Conservation (phyloP, 768 basidiomycete species). For the Serpula lacrymans region DNA sequence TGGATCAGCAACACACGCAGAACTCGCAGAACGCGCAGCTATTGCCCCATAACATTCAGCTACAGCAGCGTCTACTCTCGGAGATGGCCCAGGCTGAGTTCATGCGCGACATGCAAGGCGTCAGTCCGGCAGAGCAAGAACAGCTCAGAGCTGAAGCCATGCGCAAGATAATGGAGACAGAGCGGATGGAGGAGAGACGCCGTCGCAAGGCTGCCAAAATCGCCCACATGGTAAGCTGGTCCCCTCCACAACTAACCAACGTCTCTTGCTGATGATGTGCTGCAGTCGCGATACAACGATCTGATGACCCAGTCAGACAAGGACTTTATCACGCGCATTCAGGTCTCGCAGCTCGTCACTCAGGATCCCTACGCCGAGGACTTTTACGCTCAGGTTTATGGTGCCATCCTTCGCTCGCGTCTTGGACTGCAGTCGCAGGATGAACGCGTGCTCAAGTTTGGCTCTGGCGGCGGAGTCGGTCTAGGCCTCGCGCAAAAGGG, state of each 20-base stretch:
- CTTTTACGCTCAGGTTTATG: conserved; percentile 97
- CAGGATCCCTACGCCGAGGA: conserved; percentile 97
- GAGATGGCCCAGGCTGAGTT: conserved; percentile 74
- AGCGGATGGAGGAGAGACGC: conserved; percentile 82
- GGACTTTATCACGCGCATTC: conserved; percentile 98
- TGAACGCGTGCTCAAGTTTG: conserved; percentile 82
- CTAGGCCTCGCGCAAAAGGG: conserved; percentile 73
- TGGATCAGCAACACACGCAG: conserved; percentile 30
- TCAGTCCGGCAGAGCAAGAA: conserved; percentile 62
- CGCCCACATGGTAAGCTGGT: conserved; percentile 79
- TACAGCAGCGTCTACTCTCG: conserved; percentile 74
- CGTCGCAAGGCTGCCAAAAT: conserved; percentile 82
- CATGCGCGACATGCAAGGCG: conserved; percentile 59
- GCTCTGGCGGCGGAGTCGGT: conserved; percentile 79
- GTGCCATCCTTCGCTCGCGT: conserved; percentile 77
- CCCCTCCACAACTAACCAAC: not conserved
- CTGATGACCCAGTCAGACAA: conserved; percentile 98
- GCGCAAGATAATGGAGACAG: conserved; percentile 89
- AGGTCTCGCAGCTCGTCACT: conserved; percentile 96
- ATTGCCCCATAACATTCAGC: conserved; percentile 60
- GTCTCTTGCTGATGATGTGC: conserved; percentile 7
- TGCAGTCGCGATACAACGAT: conserved; percentile 86
- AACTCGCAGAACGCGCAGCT: conserved; percentile 54
- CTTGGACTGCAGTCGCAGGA: conserved; percentile 70
- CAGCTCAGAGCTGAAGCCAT: conserved; percentile 73